A percentile compares a stretch with the other conserved stretches of the same genome.
Evolutionary conservation across 106 monocot genomes (phyloP).

Genomic region (Iris macrosiphon): DNA sequence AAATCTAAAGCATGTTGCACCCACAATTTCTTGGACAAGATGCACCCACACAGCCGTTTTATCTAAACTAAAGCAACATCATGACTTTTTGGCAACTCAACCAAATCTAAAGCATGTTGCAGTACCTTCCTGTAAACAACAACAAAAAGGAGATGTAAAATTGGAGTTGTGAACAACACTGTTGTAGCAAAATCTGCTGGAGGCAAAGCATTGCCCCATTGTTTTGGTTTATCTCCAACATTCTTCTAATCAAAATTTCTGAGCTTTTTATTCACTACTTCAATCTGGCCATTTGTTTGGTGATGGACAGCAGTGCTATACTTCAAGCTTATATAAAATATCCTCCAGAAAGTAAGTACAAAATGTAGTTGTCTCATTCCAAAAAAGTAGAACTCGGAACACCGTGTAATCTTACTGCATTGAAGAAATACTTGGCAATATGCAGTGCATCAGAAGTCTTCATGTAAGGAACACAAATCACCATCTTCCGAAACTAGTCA

Average conservation of each 20-base stretch:
- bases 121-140: background rate
- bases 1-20: background rate
- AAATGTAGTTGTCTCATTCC: background rate
- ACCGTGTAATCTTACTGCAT: background rate
- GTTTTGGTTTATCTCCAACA: background rate
- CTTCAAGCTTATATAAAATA: background rate
- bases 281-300: background rate
- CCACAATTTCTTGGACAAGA: background rate
- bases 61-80: too few relatives aligned
- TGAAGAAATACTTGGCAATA: background rate
- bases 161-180: background rate
- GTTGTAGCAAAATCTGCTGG: background rate
- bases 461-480: background rate
- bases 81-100: background rate
- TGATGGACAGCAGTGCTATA: background rate
- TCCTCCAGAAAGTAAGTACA: background rate
- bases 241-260: background rate
- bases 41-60: background rate
- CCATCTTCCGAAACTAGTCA: background rate
- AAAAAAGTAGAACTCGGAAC: background rate
- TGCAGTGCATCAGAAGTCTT: background rate
- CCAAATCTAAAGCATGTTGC: background rate
- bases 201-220: background rate
- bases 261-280: background rate
- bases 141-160: background rate